Base-by-base conservation (phyloP, 345 rosid genomes). In the Durio zibethinus region DNA sequence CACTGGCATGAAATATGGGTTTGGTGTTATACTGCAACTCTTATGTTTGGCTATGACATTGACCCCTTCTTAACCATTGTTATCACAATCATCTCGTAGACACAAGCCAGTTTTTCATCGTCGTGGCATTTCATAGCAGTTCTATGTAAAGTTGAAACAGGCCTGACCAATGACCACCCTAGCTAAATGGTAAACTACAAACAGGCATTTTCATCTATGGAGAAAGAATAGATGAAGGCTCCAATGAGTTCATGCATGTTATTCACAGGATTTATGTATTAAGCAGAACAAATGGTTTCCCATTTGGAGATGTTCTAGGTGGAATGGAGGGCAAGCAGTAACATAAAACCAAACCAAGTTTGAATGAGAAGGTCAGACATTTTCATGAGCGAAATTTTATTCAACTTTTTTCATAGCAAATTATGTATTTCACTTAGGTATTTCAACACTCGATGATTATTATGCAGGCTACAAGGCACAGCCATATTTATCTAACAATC, bases 1-100 rank as follows among this genome's bases (percentile, higher is more conserved):
- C 11, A 59, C 14, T 66, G 80, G 63, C 80, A 75, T 76, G 79
- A 77, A 73, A 79, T 75, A 73, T 45, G 82, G 72, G 72, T 76
- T 76, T 79, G 73, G 67, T 73, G 66, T 79, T 68, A 74, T 71
- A 35, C 64, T 75, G 62, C 25, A 36, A 45, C 40, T 53, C 12
- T n/a, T 52, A 40, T 74, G 16, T 50, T 20, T 77, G 73, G 54
- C 71, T 20, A 21, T 40, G n/a, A n/a, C n/a, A n/a, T n/a, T n/a
- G n/a, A n/a, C n/a, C n/a, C 66, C 61, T 2, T 23, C 0, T 56
- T 57, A 11, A 4, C 7, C 1, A 16, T 14, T 15, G 8, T 50
- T 50, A 4, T 50, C 12, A 16, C 8, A 50, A 16, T 8, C 54
- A 50, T 50, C 54, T 50, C 18, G 33, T n/a, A 21, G 48, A n/a